Evolutionary conservation across 768 basidiomycete species (phyloP), one percentile per base, ranked within the genome.

Genomic region (Termitomyces bulborhizus): DNA sequence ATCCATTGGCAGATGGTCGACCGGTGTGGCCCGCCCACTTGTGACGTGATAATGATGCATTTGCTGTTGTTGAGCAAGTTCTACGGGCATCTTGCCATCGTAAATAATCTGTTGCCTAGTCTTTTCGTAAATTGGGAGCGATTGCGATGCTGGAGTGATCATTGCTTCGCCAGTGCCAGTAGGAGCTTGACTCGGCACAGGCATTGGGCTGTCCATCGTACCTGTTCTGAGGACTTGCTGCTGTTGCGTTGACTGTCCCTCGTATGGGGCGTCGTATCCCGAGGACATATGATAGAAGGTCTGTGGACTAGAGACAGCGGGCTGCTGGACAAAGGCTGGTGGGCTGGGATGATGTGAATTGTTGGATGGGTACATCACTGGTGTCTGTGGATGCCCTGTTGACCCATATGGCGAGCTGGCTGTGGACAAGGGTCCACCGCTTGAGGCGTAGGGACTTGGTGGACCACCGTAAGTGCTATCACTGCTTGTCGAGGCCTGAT

Each of bases 371-470:
- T 69, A 70, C 6, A 67, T 26, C 5, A 18, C 64, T 16, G 71
- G 69, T 24, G 71, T 69, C 39, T 63, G 57, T 8, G 66, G 62
- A 39, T 65, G 66, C 3, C 62, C 68, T 49, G 48, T 40, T 2
- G 61, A 58, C 6, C 65, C 57, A 53, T 71, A 73, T 8, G 72
- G 71, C 31, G 70, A 70, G 46, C 66, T 62, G 7, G 67, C 64
- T 15, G 62, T 52, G 12, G 71, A 70, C 11, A 64, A 46, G 15
- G 59, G 58, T 3, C 59, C 53, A 52, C 24, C 43, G 27, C 58
- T 63, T 32, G 66, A 60, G n/a, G 68, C 60, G 51, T 66, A 71
- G 1, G 69, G 70, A 54, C 68, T 69, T 11, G 62, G 59, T 24
- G 46, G 45, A 27, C 62, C 57, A 41, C 31, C 39, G 21, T 50